Conservation (phyloP, 805 yeast species). For the Candida qinlingensis region DNA sequence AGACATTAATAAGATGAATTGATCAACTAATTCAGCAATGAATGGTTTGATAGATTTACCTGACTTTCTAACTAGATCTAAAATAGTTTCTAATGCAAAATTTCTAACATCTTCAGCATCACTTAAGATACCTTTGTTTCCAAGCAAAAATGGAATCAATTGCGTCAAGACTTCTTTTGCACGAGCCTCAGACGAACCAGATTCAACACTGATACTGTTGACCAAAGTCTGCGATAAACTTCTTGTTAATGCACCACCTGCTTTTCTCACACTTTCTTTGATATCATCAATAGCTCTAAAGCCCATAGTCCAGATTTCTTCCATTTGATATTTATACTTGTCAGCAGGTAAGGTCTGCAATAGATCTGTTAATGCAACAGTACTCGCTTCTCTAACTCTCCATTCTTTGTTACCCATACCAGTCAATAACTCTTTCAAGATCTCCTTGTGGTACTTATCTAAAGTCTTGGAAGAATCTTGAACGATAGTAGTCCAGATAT, state of each 20-base stretch:
- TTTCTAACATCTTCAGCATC: constrained; percentile 80
- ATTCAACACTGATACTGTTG: constrained; percentile 44
- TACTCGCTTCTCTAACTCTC: constrained; percentile 88
- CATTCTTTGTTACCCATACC: constrained; percentile 83
- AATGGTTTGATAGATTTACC: constrained; percentile 59
- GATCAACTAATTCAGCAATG: constrained; percentile 62
- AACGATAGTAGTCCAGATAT: constrained; percentile 77
- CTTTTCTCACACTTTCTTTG: constrained; percentile 85
- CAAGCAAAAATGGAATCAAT: constrained; percentile 74
- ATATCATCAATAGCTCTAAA: constrained; percentile 91
- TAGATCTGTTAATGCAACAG: constrained; percentile 64
- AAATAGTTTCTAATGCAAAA: constrained; percentile 71
- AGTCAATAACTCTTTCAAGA: constrained; percentile 56
- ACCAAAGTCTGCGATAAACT: constrained; percentile 59
- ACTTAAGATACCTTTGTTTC: constrained; percentile 71
- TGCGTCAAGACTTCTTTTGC: constrained; percentile 45
- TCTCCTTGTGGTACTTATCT: constrained; percentile 46
- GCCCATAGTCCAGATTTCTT: constrained; percentile 80
- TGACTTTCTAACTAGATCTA: constrained; percentile 62
- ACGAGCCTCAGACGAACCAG: constrained; percentile 34
- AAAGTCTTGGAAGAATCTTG: constrained; percentile 50
- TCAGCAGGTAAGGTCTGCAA: constrained; percentile 53
- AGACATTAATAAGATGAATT: constrained; percentile 68
- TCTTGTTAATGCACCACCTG: constrained; percentile 66
- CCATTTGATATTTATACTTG: constrained; percentile 44